These are phyloP conservation scores for Chalaropsis ovoidea DNA, from an alignment of 2,329 filamentous ascomycete genomes.

Conservation along the genomic window DNA sequence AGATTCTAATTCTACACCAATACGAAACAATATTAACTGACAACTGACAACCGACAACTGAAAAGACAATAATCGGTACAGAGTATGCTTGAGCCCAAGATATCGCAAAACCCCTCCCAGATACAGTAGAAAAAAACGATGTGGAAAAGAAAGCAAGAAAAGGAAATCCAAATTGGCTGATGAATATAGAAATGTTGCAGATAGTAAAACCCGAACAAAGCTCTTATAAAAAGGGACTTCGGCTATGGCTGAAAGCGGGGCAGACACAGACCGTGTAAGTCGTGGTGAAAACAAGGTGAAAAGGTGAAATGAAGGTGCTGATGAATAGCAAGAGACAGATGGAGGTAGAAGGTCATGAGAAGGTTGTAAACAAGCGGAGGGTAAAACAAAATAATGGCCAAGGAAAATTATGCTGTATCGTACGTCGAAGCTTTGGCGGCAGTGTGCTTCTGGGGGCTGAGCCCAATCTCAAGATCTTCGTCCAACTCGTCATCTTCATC, in stretches of 20 bases:
- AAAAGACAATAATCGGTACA: too few relatives aligned
- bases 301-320: neutral
- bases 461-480: conserved; percentile 24
- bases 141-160: conserved; percentile 4
- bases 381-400: neutral
- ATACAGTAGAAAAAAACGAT: neutral
- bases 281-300: neutral
- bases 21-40: neutral
- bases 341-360: conserved; percentile 10
- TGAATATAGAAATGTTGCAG: conserved; percentile 14
- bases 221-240: conserved; percentile 5
- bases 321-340: neutral
- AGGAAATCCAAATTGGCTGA: conserved; percentile 10
- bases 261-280: neutral
- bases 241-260: neutral
- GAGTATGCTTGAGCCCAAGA: conserved; percentile 1
- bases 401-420: neutral
- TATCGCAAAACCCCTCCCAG: conserved; percentile 20
- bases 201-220: neutral
- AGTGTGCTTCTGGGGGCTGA: conserved; percentile 3
- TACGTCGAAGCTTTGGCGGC: neutral
- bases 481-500: conserved; percentile 27
- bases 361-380: neutral
- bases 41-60: too few relatives aligned
- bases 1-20: neutral